phyloP scores from a whole-genome alignment of 345 rosid genomes.

The Euphorbia lathyris region DNA sequence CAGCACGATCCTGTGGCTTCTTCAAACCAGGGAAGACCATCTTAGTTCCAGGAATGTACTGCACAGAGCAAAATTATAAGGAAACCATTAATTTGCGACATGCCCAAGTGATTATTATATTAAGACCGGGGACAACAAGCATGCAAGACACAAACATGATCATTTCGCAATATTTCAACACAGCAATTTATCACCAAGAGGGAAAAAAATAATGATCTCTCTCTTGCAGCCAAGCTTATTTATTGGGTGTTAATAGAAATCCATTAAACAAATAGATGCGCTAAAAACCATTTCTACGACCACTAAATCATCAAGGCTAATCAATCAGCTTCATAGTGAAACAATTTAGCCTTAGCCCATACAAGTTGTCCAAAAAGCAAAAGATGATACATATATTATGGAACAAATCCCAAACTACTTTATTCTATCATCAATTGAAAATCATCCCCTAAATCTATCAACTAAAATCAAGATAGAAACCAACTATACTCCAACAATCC shows the following conservation, averaged over 20 bases:
- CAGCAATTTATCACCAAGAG: neutral
- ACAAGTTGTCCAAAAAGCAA: neutral
- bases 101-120: too few species aligned
- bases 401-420: neutral
- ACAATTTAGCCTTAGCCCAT: neutral
- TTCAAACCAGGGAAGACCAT: conserved; percentile 98
- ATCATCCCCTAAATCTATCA: neutral
- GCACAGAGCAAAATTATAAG: conserved; percentile 19
- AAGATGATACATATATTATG: neutral
- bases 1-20: conserved; percentile 90
- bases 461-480: neutral
- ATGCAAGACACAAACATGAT: neutral
- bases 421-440: neutral
- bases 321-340: neutral
- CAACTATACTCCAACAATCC: neutral
- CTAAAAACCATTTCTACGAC: too few species aligned
- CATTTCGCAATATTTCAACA: neutral
- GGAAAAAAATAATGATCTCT: neutral
- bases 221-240: neutral
- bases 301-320: neutral
- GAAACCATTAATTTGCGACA: neutral
- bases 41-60: conserved; percentile 98
- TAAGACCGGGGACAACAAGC: neutral
- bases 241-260: neutral
- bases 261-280: neutral